phyloP scores from a whole-genome alignment of 1,139 yeast genomes.

The Hanseniaspora sp. region DNA sequence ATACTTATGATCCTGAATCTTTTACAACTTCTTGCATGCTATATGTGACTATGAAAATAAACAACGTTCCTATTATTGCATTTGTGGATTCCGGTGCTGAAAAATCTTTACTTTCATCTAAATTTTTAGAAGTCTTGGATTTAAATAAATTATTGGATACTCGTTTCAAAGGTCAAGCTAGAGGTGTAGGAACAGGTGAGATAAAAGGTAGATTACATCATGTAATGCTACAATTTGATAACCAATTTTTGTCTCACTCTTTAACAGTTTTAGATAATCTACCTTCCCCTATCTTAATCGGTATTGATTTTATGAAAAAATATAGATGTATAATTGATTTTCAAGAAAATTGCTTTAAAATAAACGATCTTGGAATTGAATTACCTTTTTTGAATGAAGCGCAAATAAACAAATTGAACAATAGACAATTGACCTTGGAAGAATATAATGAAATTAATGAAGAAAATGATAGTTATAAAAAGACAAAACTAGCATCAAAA shows the following conservation, averaged over 20 bases:
- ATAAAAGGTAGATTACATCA: constrained; percentile 80
- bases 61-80: constrained; percentile 73
- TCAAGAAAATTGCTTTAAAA: constrained; percentile 50
- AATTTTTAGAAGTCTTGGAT: constrained; percentile 62
- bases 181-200: constrained; percentile 78
- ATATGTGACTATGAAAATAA: constrained; percentile 63
- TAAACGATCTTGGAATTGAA: constrained; percentile 49
- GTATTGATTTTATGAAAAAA: constrained; percentile 61
- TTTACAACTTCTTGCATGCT: constrained; percentile 77
- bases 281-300: constrained; percentile 48
- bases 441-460: background rate
- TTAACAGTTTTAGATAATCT: constrained; percentile 68
- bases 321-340: constrained; percentile 78
- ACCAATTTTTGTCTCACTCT: constrained; percentile 59
- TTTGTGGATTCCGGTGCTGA: constrained; percentile 97
- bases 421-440: constrained; percentile 17
- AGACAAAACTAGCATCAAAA: background rate
- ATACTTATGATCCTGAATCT: constrained; percentile 81
- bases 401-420: constrained; percentile 43
- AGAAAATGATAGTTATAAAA: background rate
- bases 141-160: constrained; percentile 66
- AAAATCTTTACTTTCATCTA: constrained; percentile 67
- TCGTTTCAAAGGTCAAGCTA: constrained; percentile 69
- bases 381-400: constrained; percentile 63
- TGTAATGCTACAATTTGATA: constrained; percentile 72